Evolutionary conservation across 768 basidiomycete species (phyloP).

Genomic region (Peribolospora baueri): DNA sequence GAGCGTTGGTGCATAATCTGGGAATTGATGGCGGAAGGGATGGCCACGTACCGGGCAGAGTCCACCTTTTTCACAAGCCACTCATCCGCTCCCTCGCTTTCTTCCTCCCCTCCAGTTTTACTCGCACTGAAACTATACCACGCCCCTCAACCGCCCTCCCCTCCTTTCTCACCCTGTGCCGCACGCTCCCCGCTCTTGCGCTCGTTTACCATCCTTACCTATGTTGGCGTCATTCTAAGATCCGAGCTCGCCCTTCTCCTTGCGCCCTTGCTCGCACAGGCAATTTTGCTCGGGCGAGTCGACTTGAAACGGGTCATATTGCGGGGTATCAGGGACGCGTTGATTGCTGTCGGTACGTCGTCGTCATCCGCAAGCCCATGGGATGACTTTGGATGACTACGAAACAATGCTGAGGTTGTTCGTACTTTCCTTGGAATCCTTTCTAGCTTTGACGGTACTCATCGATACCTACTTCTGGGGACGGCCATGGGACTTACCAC

Average conservation of each 20-base stretch:
- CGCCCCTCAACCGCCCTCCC: constrained; percentile 5
- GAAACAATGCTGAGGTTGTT: not conserved
- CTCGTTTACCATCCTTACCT: constrained; percentile 39
- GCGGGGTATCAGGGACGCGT: constrained; percentile 16
- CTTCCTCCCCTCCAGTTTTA: not conserved
- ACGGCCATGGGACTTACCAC: constrained; percentile 23
- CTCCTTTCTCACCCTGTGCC: not conserved
- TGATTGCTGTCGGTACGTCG: not conserved
- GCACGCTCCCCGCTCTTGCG: constrained; percentile 17
- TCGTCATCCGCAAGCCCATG: too few species aligned
- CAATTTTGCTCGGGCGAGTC: constrained; percentile 1
- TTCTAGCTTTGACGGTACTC: constrained; percentile 31
- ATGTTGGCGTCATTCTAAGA: constrained; percentile 46
- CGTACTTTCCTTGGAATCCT: not conserved
- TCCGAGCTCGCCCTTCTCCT: constrained; percentile 52
- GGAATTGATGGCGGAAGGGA: not conserved
- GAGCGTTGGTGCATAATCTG: not conserved
- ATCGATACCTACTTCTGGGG: constrained; percentile 77
- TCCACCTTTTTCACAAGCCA: not conserved
- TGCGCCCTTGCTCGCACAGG: constrained; percentile 27
- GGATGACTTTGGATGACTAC: not conserved
- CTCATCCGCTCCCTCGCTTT: constrained; percentile 8
- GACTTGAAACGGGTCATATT: constrained; percentile 25
- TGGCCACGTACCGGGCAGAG: not conserved
- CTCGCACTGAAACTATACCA: too few species aligned